A percentile compares a stretch with the other conserved stretches of the same genome.
Evolutionary conservation across 2,329 filamentous ascomycete species (phyloP).

Genomic region (Pseudogymnoascus sp.): DNA sequence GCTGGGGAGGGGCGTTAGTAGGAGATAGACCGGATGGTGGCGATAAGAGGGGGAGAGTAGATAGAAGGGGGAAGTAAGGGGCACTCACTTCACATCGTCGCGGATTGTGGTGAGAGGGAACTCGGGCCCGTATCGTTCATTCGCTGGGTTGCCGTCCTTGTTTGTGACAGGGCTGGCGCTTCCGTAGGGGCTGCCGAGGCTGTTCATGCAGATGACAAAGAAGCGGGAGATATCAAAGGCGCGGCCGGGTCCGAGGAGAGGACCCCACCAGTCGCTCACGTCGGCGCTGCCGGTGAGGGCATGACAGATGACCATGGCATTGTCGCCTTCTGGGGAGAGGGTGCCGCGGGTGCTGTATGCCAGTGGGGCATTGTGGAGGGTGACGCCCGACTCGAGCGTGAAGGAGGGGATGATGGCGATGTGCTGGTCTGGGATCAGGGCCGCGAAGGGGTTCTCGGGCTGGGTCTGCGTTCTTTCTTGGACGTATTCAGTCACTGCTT

Average conservation of each 20-base stretch:
- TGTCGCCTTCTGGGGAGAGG: slow-evolving; percentile 50
- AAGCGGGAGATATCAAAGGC: slow-evolving; percentile 77
- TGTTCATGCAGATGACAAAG: slow-evolving; percentile 82
- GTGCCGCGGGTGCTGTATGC: slow-evolving; percentile 59
- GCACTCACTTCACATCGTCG: slow-evolving; percentile 81
- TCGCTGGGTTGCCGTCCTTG: slow-evolving; percentile 67
- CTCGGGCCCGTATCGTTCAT: slow-evolving; percentile 83
- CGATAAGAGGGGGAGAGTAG: background rate
- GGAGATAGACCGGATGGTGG: slow-evolving; percentile 10
- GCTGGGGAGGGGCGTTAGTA: slow-evolving; percentile 33
- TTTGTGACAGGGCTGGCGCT: slow-evolving; percentile 83
- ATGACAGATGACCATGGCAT: slow-evolving; percentile 72
- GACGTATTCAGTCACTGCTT: slow-evolving; percentile 47
- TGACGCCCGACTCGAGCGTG: slow-evolving; percentile 85
- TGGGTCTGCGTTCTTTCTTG: slow-evolving; percentile 58
- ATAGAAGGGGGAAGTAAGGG: background rate
- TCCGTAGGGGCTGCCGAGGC: slow-evolving; percentile 75
- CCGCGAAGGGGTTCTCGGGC: slow-evolving; percentile 84
- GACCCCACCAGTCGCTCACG: slow-evolving; percentile 83
- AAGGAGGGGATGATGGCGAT: slow-evolving; percentile 83
- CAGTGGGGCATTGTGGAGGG: slow-evolving; percentile 65
- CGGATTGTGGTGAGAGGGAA: slow-evolving; percentile 92
- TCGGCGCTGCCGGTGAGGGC: slow-evolving; percentile 79
- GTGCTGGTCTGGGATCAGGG: slow-evolving; percentile 79
- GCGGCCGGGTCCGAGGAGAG: slow-evolving; percentile 65